Evolutionary conservation across 768 basidiomycete genomes (phyloP), one percentile per base, ranked within the genome.

Genomic region (Daedaleopsis nitida): DNA sequence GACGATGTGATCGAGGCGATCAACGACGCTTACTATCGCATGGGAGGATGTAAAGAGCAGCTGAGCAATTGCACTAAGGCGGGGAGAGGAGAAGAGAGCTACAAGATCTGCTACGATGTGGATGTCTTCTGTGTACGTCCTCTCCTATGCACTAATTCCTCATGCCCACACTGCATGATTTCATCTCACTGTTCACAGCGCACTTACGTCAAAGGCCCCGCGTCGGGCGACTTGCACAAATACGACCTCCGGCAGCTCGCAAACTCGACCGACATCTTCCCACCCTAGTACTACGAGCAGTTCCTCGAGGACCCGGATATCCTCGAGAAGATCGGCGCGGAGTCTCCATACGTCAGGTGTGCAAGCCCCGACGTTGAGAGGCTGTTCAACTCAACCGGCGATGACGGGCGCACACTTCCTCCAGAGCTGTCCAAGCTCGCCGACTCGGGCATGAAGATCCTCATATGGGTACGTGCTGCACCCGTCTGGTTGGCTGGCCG

Each of bases 41-140:
- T 74, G 0, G 73, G 75, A 12, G 87, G 87, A 10, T 89, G 87
- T 60, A 66, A 76, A 50, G 83, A 74, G 7, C 84, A 85, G 66
- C 81, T 83, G 66, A 57, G 77, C 53, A 80, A 80, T 2, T 89
- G 87, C 63, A 84, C 80, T 58, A 79, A 75, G 19, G 86, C 86
- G 0, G 85, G 83, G 77, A 8, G 75, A 43, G 74, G 76, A 0
- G 38, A 75, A 0, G 67, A 67, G 0, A 86, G 86, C 0, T 75
- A 86, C 63, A 64, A 66, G 12, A 82, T 86, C 27, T 89, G 87
- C 66, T 52, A 42, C 10, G 67, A 67, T 0, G 85, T 86, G 0
- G 82, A 84, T 61, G 65, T 81, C 45, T 86, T 81, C 66, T 87
- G 86, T 58, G 87, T 86, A 69, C 52, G 82, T 71, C 2, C 19